Evolutionary conservation across 164 flowering plant species (phyloP).

Genomic region (Annona cherimola): DNA sequence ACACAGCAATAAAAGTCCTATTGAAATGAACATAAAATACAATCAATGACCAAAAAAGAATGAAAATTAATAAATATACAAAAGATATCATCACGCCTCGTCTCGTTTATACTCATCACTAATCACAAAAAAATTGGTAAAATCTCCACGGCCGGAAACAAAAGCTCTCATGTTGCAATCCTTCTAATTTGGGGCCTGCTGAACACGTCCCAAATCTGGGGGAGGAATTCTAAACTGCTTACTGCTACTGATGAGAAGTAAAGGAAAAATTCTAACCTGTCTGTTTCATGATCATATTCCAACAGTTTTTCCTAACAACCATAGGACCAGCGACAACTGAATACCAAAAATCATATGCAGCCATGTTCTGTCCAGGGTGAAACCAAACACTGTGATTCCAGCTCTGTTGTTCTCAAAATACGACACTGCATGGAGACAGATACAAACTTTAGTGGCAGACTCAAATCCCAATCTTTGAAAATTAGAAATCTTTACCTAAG

Average conservation of each 20-base stretch:
- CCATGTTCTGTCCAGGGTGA: conserved; percentile 65
- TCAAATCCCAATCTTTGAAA: neutral
- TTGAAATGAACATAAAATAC: too few species aligned
- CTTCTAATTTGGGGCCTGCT: neutral
- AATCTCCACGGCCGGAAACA: too few species aligned
- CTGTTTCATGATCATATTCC: neutral
- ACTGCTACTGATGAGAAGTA: neutral
- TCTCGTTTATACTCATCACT: too few species aligned
- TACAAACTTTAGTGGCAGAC: neutral
- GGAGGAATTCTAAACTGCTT: neutral
- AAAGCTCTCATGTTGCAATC: neutral
- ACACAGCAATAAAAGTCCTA: too few species aligned
- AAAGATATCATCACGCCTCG: too few species aligned
- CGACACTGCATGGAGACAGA: conserved; percentile 43
- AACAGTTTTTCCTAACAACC: conserved; percentile 85
- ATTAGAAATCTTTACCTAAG: neutral
- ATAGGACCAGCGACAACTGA: conserved; percentile 71
- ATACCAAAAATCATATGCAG: conserved; percentile 73
- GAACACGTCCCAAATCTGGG: neutral
- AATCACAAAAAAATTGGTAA: too few species aligned
- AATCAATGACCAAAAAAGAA: too few species aligned
- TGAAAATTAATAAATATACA: too few species aligned
- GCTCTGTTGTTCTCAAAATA: conserved; percentile 91
- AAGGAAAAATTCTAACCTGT: neutral
- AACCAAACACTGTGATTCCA: conserved; percentile 82